phyloP scores from a whole-genome alignment of 108 stramenopile species.

The Cyclotella sp. region DNA sequence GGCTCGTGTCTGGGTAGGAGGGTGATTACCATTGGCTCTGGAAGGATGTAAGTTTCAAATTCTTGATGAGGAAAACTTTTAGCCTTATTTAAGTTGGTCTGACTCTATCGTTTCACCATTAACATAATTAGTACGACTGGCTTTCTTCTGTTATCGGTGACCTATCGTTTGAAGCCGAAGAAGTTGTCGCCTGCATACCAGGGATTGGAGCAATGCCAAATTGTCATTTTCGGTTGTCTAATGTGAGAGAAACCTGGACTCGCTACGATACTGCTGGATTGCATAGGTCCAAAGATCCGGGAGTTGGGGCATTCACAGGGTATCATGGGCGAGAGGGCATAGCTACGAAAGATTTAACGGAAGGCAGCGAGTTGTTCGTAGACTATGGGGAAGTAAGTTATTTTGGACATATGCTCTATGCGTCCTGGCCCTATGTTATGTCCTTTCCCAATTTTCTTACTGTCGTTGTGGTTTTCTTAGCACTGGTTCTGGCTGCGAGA shows the following conservation, averaged over 20 bases:
- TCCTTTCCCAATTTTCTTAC: not conserved
- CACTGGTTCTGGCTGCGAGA: constrained; percentile 61
- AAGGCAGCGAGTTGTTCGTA: constrained; percentile 69
- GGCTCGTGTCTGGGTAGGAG: not conserved
- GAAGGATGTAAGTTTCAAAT: constrained; percentile 13
- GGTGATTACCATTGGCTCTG: constrained; percentile 31
- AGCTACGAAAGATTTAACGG: constrained; percentile 51
- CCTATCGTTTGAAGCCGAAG: constrained; percentile 37
- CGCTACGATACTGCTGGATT: constrained; percentile 46
- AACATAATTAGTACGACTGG: constrained; percentile 29
- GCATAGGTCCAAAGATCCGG: constrained; percentile 59
- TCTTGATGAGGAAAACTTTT: not conserved
- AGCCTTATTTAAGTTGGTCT: not conserved
- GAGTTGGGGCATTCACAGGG: constrained; percentile 61
- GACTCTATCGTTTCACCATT: not conserved
- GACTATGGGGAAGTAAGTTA: constrained; percentile 58
- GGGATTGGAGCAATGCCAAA: constrained; percentile 62
- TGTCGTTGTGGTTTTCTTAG: not conserved
- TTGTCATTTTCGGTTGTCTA: constrained; percentile 52
- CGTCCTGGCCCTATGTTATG: not conserved
- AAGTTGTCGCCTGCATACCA: constrained; percentile 36
- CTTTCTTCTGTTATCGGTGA: constrained; percentile 25
- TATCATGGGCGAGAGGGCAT: constrained; percentile 43
- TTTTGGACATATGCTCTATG: not conserved
- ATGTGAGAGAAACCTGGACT: constrained; percentile 45